phyloP scores from a whole-genome alignment of 202 grass and related monocot species.

The Elaeis oleifera region DNA sequence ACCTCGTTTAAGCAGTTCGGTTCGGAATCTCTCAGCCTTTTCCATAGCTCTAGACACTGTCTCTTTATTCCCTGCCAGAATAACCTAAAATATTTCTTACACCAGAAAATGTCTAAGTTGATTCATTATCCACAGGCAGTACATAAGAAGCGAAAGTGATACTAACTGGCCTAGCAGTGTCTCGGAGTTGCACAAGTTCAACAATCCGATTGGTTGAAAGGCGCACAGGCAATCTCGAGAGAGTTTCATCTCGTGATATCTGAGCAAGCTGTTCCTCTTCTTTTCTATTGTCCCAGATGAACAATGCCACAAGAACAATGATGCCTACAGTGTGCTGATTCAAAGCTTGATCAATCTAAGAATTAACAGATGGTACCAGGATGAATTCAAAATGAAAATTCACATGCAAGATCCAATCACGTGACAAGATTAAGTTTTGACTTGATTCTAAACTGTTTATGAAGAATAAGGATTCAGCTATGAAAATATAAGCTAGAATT shows the following conservation, averaged over 20 bases:
- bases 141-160: slow-evolving; percentile 25
- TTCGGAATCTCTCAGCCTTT: slow-evolving; percentile 73
- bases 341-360: slow-evolving; percentile 48
- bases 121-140: not conserved
- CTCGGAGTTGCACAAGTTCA: slow-evolving; percentile 82
- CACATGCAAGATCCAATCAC: too few species aligned
- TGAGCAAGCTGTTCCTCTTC: slow-evolving; percentile 89
- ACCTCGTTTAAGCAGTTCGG: slow-evolving; percentile 67
- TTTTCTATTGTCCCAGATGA: slow-evolving; percentile 90
- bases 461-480: too few species aligned
- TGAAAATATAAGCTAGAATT: not conserved
- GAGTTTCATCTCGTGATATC: slow-evolving; percentile 82
- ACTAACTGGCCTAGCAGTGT: slow-evolving; percentile 89
- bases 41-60: slow-evolving; percentile 58
- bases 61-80: slow-evolving; percentile 86
- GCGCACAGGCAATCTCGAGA: slow-evolving; percentile 82
- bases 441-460: too few species aligned
- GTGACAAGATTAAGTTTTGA: too few species aligned
- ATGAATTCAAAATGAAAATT: too few species aligned
- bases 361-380: not conserved
- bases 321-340: slow-evolving; percentile 91
- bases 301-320: slow-evolving; percentile 76
- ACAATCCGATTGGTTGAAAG: slow-evolving; percentile 78
- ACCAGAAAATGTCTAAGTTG: slow-evolving; percentile 8
- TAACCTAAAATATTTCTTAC: slow-evolving; percentile 57